A percentile compares a stretch with the other conserved stretches of the same genome.
phyloP scores from a whole-genome alignment of 2,329 filamentous ascomycete genomes.

The Karstenula rhodostoma region DNA sequence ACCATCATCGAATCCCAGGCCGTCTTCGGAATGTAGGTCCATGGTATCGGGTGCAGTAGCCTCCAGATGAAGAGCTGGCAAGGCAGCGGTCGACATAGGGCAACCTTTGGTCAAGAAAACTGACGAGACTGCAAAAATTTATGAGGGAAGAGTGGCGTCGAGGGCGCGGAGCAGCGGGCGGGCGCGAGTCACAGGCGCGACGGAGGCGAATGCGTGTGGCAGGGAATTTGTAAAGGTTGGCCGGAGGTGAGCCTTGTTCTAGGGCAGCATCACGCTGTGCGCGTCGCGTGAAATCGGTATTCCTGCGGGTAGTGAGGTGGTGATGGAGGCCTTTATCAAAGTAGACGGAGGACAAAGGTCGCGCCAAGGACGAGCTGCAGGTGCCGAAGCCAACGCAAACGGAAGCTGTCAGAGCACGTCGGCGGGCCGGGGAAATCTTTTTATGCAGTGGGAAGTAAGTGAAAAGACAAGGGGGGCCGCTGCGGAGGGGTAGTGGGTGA shows the following conservation, averaged over 20 bases:
- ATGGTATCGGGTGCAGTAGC: slow-evolving; percentile 59
- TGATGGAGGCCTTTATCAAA: neutral
- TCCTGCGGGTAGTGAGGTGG: neutral
- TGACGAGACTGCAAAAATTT: slow-evolving; percentile 3
- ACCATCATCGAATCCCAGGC: slow-evolving; percentile 60
- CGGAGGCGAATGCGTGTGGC: slow-evolving; percentile 13
- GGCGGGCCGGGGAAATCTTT: neutral
- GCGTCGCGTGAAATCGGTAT: neutral
- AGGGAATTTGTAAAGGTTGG: neutral
- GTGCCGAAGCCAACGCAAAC: slow-evolving; percentile 14
- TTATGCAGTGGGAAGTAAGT: neutral
- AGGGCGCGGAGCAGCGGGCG: slow-evolving; percentile 29
- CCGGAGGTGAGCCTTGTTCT: neutral
- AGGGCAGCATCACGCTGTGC: slow-evolving; percentile 11
- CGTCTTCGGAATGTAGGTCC: slow-evolving; percentile 62
- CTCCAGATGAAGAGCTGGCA: slow-evolving; percentile 34
- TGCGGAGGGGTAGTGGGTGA: neutral
- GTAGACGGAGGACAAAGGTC: slow-evolving; percentile 6
- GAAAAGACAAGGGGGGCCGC: neutral
- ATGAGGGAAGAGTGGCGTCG: slow-evolving; percentile 13
- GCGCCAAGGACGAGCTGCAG: slow-evolving; percentile 13
- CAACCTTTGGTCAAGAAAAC: neutral
- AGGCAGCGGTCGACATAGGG: slow-evolving; percentile 35
- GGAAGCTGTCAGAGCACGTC: neutral
- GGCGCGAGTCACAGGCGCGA: too few relatives aligned